These are phyloP conservation scores for Agaricus bisporus DNA, from an alignment of 768 basidiomycete genomes.

Conservation along the genomic window DNA sequence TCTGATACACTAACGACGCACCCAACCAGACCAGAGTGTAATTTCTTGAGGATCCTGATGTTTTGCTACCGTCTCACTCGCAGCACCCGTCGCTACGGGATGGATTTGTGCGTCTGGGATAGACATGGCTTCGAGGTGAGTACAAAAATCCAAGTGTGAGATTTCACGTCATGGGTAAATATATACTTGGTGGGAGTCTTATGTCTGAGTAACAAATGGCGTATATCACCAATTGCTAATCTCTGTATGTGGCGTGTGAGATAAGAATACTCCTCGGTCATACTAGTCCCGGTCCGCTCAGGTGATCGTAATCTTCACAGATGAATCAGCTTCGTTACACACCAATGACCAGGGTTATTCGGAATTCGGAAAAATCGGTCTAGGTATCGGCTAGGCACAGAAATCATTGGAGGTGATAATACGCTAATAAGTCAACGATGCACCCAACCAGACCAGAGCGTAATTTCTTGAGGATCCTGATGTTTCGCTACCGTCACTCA, in stretches of 20 bases:
- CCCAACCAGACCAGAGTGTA: conserved; percentile 58
- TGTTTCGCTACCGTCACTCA: conserved; percentile 49
- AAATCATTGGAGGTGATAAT: too few species aligned
- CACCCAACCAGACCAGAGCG: conserved; percentile 60
- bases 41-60: conserved; percentile 50
- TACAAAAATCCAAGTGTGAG: too few species aligned
- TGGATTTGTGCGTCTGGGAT: conserved; percentile 48
- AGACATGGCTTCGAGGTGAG: not conserved
- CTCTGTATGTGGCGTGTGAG: too few species aligned
- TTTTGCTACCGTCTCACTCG: conserved; percentile 42
- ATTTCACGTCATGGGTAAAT: not conserved
- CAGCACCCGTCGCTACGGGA: conserved; percentile 52
- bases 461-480: conserved; percentile 43
- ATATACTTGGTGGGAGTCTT: not conserved
- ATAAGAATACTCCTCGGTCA: too few species aligned
- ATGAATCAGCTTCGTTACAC: too few species aligned
- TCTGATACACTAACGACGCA: conserved; percentile 18
- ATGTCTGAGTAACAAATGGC: not conserved
- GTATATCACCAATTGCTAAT: too few species aligned
- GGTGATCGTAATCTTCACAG: too few species aligned
- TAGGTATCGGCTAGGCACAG: too few species aligned
- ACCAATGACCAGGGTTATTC: too few species aligned
- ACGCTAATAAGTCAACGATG: too few species aligned
- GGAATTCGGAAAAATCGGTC: too few species aligned
- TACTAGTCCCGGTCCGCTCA: too few species aligned